Evolutionary conservation across 345 rosid species (phyloP).

Genomic region (Eucalyptus pauciflora): DNA sequence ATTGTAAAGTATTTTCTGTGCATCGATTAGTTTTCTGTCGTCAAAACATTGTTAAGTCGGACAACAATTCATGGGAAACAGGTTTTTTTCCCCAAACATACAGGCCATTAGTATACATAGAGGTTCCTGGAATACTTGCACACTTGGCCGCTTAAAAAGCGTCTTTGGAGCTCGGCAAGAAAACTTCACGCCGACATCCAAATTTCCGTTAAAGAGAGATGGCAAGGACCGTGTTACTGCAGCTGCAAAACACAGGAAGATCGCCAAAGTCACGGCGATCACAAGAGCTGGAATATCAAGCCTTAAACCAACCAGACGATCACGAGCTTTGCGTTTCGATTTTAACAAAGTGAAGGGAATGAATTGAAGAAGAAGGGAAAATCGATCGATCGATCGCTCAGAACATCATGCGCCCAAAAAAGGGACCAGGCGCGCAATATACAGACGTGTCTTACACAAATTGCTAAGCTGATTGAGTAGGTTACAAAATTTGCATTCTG

Average conservation of each 20-base stretch:
- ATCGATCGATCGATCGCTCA: not conserved
- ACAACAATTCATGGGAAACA: too few species aligned
- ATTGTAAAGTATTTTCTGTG: too few species aligned
- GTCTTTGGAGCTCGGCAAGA: not conserved
- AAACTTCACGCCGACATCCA: not conserved
- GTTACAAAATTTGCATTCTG: not conserved
- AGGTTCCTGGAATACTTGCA: not conserved
- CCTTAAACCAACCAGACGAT: fast-evolving
- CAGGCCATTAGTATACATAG: fast-evolving
- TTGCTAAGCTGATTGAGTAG: not conserved
- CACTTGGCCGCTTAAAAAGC: not conserved
- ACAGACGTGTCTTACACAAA: not conserved
- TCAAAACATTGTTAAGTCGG: not conserved
- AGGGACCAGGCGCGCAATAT: not conserved
- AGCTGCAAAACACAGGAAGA: not conserved
- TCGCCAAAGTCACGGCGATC: not conserved
- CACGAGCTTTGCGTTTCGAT: not conserved
- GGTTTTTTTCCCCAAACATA: fast-evolving
- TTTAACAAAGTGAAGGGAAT: not conserved
- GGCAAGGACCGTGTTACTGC: not conserved
- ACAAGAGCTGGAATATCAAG: not conserved
- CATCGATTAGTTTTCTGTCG: fast-evolving
- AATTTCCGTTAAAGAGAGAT: not conserved
- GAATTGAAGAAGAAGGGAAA: not conserved
- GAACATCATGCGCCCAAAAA: not conserved